These are phyloP conservation scores for Mortierella sp. DNA, from an alignment of 371 early-diverging fungal genomes.

Conservation along the genomic window DNA sequence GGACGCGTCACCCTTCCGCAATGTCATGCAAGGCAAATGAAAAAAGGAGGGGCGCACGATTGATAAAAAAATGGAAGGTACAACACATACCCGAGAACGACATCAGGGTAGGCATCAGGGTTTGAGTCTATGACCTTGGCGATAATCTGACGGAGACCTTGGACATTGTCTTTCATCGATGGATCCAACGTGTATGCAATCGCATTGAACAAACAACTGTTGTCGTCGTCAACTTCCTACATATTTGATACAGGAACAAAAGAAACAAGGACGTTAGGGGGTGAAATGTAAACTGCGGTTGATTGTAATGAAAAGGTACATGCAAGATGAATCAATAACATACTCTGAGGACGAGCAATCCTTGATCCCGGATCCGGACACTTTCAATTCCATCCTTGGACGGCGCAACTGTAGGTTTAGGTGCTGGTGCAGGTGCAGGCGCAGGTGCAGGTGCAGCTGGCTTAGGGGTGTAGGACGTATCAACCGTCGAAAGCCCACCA, in stretches of 20 bases:
- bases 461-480: conserved; percentile 14
- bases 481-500: conserved; percentile 23
- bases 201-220: conserved; percentile 56
- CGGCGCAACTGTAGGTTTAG: neutral
- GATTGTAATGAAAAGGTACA: neutral
- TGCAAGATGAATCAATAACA: neutral
- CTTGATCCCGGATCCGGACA: conserved; percentile 45
- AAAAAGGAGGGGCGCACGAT: too few relatives aligned
- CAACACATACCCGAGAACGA: conserved; percentile 39
- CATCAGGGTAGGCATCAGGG: conserved; percentile 48
- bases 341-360: conserved; percentile 52
- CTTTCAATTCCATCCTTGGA: conserved; percentile 14
- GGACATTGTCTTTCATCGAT: conserved; percentile 38
- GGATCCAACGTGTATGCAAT: conserved; percentile 54
- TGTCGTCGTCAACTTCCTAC: conserved; percentile 55
- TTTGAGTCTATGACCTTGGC: conserved; percentile 43
- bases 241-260: neutral
- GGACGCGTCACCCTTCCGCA: neutral
- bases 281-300: neutral
- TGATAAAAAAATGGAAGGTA: neutral
- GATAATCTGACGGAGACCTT: conserved; percentile 46
- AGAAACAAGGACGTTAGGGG: neutral
- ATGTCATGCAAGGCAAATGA: neutral
- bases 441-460: neutral
- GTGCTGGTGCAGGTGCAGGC: neutral